These are phyloP conservation scores for Colletotrichum simmondsii DNA, from an alignment of 2,329 filamentous ascomycete genomes.

Conservation along the genomic window DNA sequence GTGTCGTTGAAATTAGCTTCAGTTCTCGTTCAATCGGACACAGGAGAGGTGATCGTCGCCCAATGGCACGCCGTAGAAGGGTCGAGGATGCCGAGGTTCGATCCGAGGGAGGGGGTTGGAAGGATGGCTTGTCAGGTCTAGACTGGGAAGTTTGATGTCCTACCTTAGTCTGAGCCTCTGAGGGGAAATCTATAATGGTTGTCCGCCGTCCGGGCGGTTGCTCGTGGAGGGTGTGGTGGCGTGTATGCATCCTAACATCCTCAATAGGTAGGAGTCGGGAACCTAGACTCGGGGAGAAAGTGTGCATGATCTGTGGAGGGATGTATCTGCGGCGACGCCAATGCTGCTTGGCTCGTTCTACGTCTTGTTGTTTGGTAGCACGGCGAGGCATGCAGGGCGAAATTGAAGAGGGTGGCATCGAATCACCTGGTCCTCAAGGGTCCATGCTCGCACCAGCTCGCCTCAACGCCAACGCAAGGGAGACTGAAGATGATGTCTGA, in stretches of 20 bases:
- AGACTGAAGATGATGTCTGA: slow-evolving; percentile 21
- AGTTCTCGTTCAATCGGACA: not conserved
- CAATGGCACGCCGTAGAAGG: slow-evolving; percentile 14
- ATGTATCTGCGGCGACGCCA: not conserved
- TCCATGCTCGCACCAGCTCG: not conserved
- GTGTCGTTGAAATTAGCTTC: slow-evolving; percentile 27
- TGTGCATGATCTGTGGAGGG: not conserved
- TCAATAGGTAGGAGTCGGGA: not conserved
- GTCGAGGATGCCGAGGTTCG: slow-evolving; percentile 26
- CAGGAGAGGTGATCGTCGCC: not conserved
- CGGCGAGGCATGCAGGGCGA: not conserved
- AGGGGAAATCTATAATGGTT: not conserved
- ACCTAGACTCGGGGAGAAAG: not conserved
- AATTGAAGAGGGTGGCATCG: not conserved
- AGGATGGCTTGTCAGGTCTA: not conserved
- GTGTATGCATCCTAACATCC: not conserved
- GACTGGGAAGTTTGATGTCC: not conserved
- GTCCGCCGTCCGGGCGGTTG: not conserved
- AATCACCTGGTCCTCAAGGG: not conserved
- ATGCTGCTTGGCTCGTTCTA: not conserved
- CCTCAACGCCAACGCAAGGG: slow-evolving; percentile 1
- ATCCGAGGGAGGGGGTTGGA: not conserved
- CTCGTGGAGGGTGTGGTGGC: slow-evolving; percentile 12
- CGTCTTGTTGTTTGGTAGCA: not conserved
- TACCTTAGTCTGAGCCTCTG: not conserved